Percentiles rank a stretch among this genome's conserved stretches.
Evolutionary conservation across 208 protist genomes (phyloP).

Genomic region (Leptomonas seymouri): DNA sequence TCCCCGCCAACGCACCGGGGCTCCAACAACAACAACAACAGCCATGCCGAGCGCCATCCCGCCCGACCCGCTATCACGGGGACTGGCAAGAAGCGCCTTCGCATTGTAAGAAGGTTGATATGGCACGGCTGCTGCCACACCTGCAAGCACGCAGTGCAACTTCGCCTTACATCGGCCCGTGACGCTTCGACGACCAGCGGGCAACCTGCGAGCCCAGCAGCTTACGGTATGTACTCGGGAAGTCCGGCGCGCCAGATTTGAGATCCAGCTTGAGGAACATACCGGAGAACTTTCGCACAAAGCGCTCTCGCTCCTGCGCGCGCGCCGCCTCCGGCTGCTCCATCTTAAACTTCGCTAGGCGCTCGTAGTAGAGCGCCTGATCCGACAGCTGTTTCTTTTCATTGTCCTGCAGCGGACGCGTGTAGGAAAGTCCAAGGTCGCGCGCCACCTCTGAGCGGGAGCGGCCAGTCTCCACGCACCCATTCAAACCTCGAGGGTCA

Average conservation of each 20-base stretch:
- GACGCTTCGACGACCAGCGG: slow-evolving; percentile 89
- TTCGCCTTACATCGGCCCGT: slow-evolving; percentile 79
- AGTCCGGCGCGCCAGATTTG: slow-evolving; percentile 84
- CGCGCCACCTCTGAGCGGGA: slow-evolving; percentile 90
- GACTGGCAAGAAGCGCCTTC: too few species aligned
- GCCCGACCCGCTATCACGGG: too few species aligned
- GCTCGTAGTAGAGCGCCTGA: slow-evolving; percentile 90
- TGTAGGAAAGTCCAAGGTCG: slow-evolving; percentile 90
- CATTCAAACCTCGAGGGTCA: slow-evolving; percentile 88
- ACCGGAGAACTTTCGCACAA: slow-evolving; percentile 90
- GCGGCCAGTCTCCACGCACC: slow-evolving; percentile 91
- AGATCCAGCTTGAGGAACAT: slow-evolving; percentile 91
- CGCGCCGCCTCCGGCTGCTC: slow-evolving; percentile 90
- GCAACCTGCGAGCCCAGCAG: slow-evolving; percentile 86
- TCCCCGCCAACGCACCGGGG: too few species aligned
- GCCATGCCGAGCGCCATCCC: too few species aligned
- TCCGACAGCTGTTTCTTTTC: slow-evolving; percentile 92
- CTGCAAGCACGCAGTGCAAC: too few species aligned
- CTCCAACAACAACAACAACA: too few species aligned
- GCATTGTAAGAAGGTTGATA: too few species aligned
- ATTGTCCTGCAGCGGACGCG: slow-evolving; percentile 84
- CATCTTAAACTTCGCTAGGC: slow-evolving; percentile 90
- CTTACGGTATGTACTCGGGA: slow-evolving; percentile 87
- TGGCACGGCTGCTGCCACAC: too few species aligned
- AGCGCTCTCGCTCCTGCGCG: slow-evolving; percentile 81